Conservation (phyloP, 2,329 filamentous ascomycete genomes). For the Orbilia blumenaviensis region DNA sequence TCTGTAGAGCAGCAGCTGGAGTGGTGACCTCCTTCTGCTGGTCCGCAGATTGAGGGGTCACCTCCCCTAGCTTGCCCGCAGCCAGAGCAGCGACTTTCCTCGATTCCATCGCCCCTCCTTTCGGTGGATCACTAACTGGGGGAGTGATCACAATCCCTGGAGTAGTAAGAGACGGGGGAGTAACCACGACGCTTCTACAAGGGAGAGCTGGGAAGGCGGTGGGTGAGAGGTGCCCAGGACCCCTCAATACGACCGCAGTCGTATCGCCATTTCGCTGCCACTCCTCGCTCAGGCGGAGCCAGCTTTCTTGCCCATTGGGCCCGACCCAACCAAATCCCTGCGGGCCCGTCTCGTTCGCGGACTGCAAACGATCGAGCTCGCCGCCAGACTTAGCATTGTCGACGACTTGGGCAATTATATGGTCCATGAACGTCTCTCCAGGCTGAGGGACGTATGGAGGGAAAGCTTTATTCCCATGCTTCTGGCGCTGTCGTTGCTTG, state of each 20-base stretch:
- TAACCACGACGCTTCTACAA: too few relatives aligned
- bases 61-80: too few relatives aligned
- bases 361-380: slow-evolving; percentile 12
- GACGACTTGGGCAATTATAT: slow-evolving; percentile 33
- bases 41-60: too few relatives aligned
- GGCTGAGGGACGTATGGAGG: slow-evolving; percentile 43
- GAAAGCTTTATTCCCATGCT: background rate
- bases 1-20: too few relatives aligned
- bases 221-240: background rate
- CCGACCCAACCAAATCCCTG: slow-evolving; percentile 30
- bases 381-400: slow-evolving; percentile 50
- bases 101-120: too few relatives aligned
- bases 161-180: too few relatives aligned
- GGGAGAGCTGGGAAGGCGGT: background rate
- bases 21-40: too few relatives aligned
- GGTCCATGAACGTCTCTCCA: slow-evolving; percentile 41
- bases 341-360: slow-evolving; percentile 3
- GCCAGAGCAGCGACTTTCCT: too few relatives aligned
- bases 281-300: slow-evolving; percentile 19
- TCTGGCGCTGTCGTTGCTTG: background rate
- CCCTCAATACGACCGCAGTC: slow-evolving; percentile 5
- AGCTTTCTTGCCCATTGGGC: slow-evolving; percentile 23
- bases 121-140: background rate
- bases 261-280: slow-evolving; percentile 2
- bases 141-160: background rate